Base-by-base conservation (phyloP, 2,329 filamentous ascomycete genomes). In the Cytospora paraplurivora region DNA sequence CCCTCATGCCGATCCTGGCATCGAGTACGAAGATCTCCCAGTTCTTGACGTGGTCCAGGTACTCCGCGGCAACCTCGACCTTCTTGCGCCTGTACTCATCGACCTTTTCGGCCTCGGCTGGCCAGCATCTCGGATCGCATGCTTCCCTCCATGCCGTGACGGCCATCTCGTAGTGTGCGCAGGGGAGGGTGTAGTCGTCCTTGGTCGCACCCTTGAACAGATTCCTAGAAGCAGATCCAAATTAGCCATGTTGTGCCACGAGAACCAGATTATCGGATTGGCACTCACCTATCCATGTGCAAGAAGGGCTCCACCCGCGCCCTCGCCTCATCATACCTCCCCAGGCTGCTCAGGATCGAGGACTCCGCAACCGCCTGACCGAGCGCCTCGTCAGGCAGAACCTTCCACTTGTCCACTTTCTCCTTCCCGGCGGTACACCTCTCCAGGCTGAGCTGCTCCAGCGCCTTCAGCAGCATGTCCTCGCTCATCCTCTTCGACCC, bases 121-220 rank as follows among this genome's bases (percentile, higher is more conserved):
- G 72, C 65, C 70, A 76, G 27, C 62, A 62, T 0, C 69, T 70
- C 1, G 78, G 75, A 35, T 76, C 72, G 68, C 78, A 82, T 59
- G 80, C 82, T 70, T 94, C 89, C 63, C 84, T 82, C 93, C 94
- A 99, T 1, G 88, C 79, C 61, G 91, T 86, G 8, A 90, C 92
- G 0, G 88, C 93, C 79, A 95, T 86, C 76, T 99, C 95, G 75
- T 97, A 97, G 68, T 92, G 82, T 1, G 90, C 92, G 0, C 88
- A 86, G 0, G 94, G 91, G 7, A 84, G 79, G 11, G 86, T 81
- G 79, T 90, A 93, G 70, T 90, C 88, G 64, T 93, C 90, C 63
- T 82, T 86, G 1, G 83, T 79, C 0, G 78, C 70, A 2, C 88
- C 88, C 67, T 84, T 88, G 73, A 88, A 87, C 13, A 75, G 71